phyloP scores from a whole-genome alignment of 2,329 filamentous ascomycete genomes.

The Blastomyces parvus region DNA sequence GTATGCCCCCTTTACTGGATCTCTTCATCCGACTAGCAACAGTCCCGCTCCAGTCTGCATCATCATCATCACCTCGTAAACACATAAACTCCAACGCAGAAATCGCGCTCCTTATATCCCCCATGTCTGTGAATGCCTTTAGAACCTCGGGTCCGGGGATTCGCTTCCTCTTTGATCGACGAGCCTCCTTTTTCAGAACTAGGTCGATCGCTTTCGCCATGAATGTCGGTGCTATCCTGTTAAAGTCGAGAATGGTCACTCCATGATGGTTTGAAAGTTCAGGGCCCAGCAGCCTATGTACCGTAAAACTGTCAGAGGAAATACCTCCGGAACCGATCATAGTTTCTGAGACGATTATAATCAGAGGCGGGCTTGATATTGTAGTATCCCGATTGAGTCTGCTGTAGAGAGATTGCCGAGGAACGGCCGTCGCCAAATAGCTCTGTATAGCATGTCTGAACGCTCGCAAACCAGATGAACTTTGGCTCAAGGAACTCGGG shows the following conservation, averaged over 20 bases:
- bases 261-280: slow-evolving; percentile 75
- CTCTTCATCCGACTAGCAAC: slow-evolving; percentile 60
- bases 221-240: slow-evolving; percentile 76
- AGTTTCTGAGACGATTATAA: slow-evolving; percentile 88
- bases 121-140: slow-evolving; percentile 70
- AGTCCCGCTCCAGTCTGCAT: slow-evolving; percentile 64
- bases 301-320: slow-evolving; percentile 82
- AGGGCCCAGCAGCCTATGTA: slow-evolving; percentile 77
- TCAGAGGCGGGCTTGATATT: slow-evolving; percentile 57
- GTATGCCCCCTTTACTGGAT: slow-evolving; percentile 35
- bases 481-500: slow-evolving; percentile 61
- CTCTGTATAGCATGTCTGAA: slow-evolving; percentile 68
- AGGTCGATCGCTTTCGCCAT: slow-evolving; percentile 75
- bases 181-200: slow-evolving; percentile 75
- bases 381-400: slow-evolving; percentile 19
- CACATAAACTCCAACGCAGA: slow-evolving; percentile 89
- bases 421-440: slow-evolving; percentile 60
- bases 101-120: slow-evolving; percentile 86
- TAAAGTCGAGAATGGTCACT: slow-evolving; percentile 79
- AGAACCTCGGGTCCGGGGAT: slow-evolving; percentile 72
- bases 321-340: slow-evolving; percentile 75
- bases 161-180: slow-evolving; percentile 62
- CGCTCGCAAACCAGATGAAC: slow-evolving; percentile 54
- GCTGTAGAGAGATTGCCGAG: slow-evolving; percentile 43
- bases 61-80: slow-evolving; percentile 65